These are phyloP conservation scores for Ceriops decandra DNA, from an alignment of 345 rosid species.

Conservation along the genomic window DNA sequence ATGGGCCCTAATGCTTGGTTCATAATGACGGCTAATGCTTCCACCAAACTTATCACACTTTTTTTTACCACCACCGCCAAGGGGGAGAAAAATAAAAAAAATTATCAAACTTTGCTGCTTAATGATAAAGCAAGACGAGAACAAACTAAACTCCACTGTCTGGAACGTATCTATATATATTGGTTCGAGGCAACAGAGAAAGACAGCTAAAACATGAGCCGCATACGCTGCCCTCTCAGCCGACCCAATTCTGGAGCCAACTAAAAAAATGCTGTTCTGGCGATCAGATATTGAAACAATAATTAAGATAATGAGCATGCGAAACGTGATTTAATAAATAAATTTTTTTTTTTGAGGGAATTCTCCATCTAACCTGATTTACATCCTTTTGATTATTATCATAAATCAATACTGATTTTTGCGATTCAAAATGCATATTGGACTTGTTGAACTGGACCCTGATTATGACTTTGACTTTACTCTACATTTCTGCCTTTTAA, in stretches of 20 bases:
- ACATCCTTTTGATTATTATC: too few relatives aligned
- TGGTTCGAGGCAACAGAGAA: background rate
- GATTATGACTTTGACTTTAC: too few relatives aligned
- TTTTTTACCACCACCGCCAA: slow-evolving; percentile 9
- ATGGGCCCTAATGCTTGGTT: background rate
- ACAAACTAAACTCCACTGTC: background rate
- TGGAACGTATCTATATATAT: background rate
- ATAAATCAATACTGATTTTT: too few relatives aligned
- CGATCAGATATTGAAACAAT: too few relatives aligned
- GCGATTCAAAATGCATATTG: too few relatives aligned
- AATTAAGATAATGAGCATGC: too few relatives aligned
- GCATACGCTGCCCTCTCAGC: slow-evolving; percentile 15
- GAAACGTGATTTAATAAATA: too few relatives aligned
- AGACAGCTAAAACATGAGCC: slow-evolving; percentile 11
- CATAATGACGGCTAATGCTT: slow-evolving; percentile 14
- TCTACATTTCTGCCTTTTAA: too few relatives aligned
- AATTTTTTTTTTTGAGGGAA: too few relatives aligned
- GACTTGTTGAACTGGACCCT: too few relatives aligned
- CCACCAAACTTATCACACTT: slow-evolving; percentile 22
- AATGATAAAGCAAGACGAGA: background rate
- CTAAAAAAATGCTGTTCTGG: slow-evolving; percentile 17
- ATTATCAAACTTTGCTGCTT: background rate
- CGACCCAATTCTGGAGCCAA: slow-evolving; percentile 36
- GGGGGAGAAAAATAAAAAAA: background rate
- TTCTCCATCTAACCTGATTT: too few relatives aligned